Percentiles rank a stretch among this genome's conserved stretches.
Evolutionary conservation across 1,284 basidiomycete species (phyloP).

Genomic region (Rhodotorula sp.): DNA sequence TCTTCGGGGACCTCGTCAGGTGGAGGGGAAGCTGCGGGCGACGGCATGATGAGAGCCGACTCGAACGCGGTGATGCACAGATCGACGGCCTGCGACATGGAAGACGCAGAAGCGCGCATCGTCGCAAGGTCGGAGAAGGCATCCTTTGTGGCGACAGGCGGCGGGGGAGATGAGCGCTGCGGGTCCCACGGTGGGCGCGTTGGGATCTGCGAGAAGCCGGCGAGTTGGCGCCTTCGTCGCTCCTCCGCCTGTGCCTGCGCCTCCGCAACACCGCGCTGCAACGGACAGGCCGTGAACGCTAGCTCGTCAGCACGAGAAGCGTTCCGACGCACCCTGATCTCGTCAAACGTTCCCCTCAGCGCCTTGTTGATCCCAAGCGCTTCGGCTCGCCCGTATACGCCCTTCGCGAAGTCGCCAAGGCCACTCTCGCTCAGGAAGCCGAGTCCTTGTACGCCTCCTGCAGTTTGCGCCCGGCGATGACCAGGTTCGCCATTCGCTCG

Average conservation of each 20-base stretch:
- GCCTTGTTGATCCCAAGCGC: conserved; percentile 45
- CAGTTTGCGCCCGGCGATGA: conserved; percentile 7
- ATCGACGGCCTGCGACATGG: conserved; percentile 38
- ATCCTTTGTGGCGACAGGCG: conserved; percentile 22
- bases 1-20: no score
- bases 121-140: conserved; percentile 24
- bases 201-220: conserved; percentile 37
- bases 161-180: conserved; percentile 7
- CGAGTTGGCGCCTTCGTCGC: conserved; percentile 6
- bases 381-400: conserved; percentile 41
- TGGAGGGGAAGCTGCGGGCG: no score
- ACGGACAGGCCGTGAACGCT: not conserved
- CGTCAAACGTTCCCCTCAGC: conserved; percentile 36
- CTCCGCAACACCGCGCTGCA: conserved; percentile 26
- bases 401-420: conserved; percentile 40
- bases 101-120: conserved; percentile 14
- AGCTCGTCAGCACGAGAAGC: no score
- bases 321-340: conserved; percentile 33
- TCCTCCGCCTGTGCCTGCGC: conserved; percentile 36
- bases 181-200: conserved; percentile 33
- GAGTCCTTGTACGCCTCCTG: conserved; percentile 1
- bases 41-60: conserved; percentile 7
- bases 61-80: conserved; percentile 36
- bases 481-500: not conserved
- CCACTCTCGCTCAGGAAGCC: conserved; percentile 28